A percentile compares a stretch with the other conserved stretches of the same genome.
Evolutionary conservation across 306 rosid genomes (phyloP).

Genomic region (Vigna mungo): DNA sequence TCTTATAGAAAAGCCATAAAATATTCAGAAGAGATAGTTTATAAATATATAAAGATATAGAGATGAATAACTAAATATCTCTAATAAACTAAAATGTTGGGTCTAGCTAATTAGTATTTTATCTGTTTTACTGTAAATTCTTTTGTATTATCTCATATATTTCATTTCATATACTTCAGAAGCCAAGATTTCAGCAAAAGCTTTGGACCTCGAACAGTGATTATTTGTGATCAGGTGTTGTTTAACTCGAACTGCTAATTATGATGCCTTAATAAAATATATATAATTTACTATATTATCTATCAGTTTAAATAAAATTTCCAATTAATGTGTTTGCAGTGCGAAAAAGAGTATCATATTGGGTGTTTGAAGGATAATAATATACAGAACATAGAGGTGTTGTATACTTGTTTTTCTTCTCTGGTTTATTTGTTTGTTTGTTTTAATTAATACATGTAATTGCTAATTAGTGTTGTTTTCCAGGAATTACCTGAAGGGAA

Average conservation of each 20-base stretch:
- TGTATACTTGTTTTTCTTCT: neutral
- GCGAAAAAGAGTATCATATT: constrained; percentile 84
- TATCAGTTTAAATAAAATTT: constrained; percentile 24
- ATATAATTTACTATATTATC: neutral
- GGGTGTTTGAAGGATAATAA: constrained; percentile 78
- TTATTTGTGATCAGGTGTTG: constrained; percentile 89
- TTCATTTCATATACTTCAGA: constrained; percentile 49
- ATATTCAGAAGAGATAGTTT: too few relatives aligned
- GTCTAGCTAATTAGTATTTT: neutral
- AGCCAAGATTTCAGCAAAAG: constrained; percentile 62
- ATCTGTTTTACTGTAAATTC: neutral
- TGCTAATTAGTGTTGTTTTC: constrained; percentile 12
- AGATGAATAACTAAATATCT: too few relatives aligned
- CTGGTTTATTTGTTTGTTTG: neutral
- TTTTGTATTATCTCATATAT: neutral
- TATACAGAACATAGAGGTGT: constrained; percentile 68
- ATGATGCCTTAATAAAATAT: neutral
- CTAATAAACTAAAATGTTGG: too few relatives aligned
- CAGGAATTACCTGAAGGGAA: constrained; percentile 79
- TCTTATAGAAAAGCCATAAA: too few relatives aligned
- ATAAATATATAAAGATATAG: too few relatives aligned
- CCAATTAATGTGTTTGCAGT: constrained; percentile 49
- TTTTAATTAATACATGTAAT: constrained; percentile 2
- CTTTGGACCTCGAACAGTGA: constrained; percentile 75
- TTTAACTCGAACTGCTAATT: neutral